Conservation (phyloP, 2,329 filamentous ascomycete species). For the Eurotiales sp. region DNA sequence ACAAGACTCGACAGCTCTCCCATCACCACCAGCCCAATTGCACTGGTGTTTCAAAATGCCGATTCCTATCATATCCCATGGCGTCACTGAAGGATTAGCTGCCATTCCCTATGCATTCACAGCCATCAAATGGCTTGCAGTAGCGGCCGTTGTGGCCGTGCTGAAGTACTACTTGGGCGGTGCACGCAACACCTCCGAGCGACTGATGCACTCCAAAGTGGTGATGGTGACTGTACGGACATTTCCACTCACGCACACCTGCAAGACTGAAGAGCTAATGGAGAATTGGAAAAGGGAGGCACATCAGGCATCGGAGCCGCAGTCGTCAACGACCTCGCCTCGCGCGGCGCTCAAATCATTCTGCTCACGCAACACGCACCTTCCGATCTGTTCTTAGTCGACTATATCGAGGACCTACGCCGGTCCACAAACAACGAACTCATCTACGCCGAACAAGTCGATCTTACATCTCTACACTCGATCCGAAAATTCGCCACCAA, state of each 20-base stretch:
- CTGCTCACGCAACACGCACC: slow-evolving; percentile 80
- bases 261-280: background rate
- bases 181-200: slow-evolving; percentile 67
- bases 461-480: slow-evolving; percentile 82
- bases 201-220: slow-evolving; percentile 88
- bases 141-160: slow-evolving; percentile 50
- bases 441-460: slow-evolving; percentile 93
- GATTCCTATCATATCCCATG: slow-evolving; percentile 56
- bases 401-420: slow-evolving; percentile 88
- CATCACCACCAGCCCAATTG: background rate
- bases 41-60: slow-evolving; percentile 50
- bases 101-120: slow-evolving; percentile 53
- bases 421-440: slow-evolving; percentile 73
- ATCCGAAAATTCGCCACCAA: slow-evolving; percentile 91
- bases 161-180: slow-evolving; percentile 78
- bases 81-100: slow-evolving; percentile 51
- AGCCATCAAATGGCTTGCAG: slow-evolving; percentile 51
- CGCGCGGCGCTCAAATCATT: slow-evolving; percentile 82
- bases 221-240: slow-evolving; percentile 80
- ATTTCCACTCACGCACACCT: background rate
- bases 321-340: slow-evolving; percentile 69
- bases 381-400: slow-evolving; percentile 81
- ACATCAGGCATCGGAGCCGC: slow-evolving; percentile 88
- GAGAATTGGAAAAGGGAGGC: slow-evolving; percentile 64
- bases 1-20: background rate